Conservation (phyloP, 2,329 filamentous ascomycete species). For the Talaromyces sp. region DNA sequence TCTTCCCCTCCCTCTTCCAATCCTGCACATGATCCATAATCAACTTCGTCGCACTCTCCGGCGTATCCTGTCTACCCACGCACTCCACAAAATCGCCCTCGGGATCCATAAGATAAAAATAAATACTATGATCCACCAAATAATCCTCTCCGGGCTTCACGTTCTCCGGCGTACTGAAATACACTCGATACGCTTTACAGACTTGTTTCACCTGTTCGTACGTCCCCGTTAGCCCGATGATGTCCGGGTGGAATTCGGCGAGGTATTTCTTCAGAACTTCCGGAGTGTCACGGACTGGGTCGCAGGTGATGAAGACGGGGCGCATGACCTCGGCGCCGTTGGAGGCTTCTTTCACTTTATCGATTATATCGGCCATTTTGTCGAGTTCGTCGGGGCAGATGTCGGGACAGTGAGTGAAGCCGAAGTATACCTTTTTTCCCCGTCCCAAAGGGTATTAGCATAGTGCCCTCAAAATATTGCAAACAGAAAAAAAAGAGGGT, state of each 20-base stretch:
- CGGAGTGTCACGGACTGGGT: constrained; percentile 85
- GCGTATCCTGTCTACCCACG: constrained; percentile 88
- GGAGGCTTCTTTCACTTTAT: constrained; percentile 50
- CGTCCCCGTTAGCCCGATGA: constrained; percentile 84
- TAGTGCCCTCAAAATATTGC: too few relatives aligned
- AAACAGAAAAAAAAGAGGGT: not conserved
- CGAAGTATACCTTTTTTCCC: constrained; percentile 77
- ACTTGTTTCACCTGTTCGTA: constrained; percentile 91
- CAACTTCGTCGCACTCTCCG: constrained; percentile 74
- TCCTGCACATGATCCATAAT: constrained; percentile 82
- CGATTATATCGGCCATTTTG: constrained; percentile 97
- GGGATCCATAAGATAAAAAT: constrained; percentile 99
- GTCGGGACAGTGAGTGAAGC: constrained; percentile 96
- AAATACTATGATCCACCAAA: constrained; percentile 96
- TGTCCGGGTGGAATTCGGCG: constrained; percentile 78
- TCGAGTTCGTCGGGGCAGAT: constrained; percentile 99
- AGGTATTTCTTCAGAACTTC: constrained; percentile 80
- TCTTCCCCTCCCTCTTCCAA: constrained; percentile 55
- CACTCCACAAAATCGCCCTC: constrained; percentile 98
- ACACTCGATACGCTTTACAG: constrained; percentile 94
- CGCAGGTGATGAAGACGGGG: constrained; percentile 91
- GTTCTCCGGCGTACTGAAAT: constrained; percentile 86
- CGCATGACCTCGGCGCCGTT: constrained; percentile 49
- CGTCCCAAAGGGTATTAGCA: too few relatives aligned
- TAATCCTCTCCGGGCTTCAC: constrained; percentile 95